Conservation (phyloP, 2,329 filamentous ascomycete genomes). For the Pseudogymnoascus sp. region DNA sequence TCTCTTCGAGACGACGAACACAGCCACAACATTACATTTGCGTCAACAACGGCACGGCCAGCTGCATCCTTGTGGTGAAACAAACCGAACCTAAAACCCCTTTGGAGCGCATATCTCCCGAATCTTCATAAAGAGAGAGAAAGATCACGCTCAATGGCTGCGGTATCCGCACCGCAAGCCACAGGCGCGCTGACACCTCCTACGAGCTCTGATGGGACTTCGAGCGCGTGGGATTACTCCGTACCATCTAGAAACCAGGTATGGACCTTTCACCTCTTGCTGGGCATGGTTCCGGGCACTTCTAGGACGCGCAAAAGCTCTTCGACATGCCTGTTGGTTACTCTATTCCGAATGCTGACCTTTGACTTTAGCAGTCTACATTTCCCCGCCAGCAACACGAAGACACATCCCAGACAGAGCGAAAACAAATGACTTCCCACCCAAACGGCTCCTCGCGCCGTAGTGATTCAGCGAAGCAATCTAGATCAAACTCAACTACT, state of each 20-base stretch:
- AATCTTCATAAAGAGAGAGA: conserved; percentile 5
- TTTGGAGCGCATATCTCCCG: background rate
- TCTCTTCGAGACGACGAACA: background rate
- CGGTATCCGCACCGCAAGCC: conserved; percentile 30
- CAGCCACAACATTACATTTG: conserved; percentile 1
- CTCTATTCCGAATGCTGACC: background rate
- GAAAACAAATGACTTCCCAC: conserved; percentile 3
- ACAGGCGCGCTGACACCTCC: conserved; percentile 26
- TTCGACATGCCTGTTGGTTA: background rate
- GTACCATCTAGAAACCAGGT: conserved; percentile 26
- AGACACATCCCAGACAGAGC: background rate
- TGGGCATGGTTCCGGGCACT: background rate
- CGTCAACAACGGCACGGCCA: conserved; percentile 5
- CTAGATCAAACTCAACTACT: conserved; percentile 11
- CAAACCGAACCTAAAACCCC: conserved; percentile 3
- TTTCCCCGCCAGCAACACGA: background rate
- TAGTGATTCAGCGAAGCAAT: background rate
- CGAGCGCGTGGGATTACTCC: conserved; percentile 27
- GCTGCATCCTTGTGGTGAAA: conserved; percentile 8
- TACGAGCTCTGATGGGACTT: conserved; percentile 25
- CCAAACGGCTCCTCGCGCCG: conserved; percentile 7
- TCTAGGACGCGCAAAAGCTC: background rate
- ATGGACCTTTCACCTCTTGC: conserved; percentile 12
- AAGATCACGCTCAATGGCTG: conserved; percentile 24
- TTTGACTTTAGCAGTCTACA: background rate